These are phyloP conservation scores for Fusarium cicatricum DNA, from an alignment of 2,329 filamentous ascomycete species.

Conservation along the genomic window DNA sequence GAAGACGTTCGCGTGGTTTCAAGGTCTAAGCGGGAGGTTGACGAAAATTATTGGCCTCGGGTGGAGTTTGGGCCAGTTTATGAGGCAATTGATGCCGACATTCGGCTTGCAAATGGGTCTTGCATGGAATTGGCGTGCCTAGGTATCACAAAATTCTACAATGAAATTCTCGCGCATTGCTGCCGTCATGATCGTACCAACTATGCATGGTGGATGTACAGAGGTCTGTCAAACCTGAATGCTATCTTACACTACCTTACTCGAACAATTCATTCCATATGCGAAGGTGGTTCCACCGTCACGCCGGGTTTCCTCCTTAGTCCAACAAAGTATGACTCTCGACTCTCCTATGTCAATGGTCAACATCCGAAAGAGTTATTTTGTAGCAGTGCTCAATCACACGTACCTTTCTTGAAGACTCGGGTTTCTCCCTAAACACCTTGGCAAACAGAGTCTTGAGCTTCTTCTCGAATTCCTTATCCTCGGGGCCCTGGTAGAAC, in stretches of 20 bases:
- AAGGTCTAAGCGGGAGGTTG: slow-evolving; percentile 82
- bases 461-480: slow-evolving; percentile 78
- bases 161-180: slow-evolving; percentile 43
- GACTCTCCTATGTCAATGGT: slow-evolving; percentile 52
- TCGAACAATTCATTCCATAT: background rate
- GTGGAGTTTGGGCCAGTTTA: slow-evolving; percentile 41
- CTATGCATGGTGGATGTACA: background rate
- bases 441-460: slow-evolving; percentile 80
- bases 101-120: slow-evolving; percentile 48
- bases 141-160: slow-evolving; percentile 54
- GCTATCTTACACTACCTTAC: background rate
- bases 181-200: slow-evolving; percentile 38
- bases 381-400: background rate
- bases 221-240: background rate
- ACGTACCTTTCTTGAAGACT: slow-evolving; percentile 82
- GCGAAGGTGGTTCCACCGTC: slow-evolving; percentile 21
- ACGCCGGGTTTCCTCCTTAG: slow-evolving; percentile 68
- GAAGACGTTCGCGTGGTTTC: slow-evolving; percentile 98
- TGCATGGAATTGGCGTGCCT: slow-evolving; percentile 58
- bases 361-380: background rate
- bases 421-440: slow-evolving; percentile 89
- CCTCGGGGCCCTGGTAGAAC: slow-evolving; percentile 92
- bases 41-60: slow-evolving; percentile 39
- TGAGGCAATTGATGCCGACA: slow-evolving; percentile 42
- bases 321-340: slow-evolving; percentile 87